These are phyloP conservation scores for Cordyceps tenuipes DNA, from an alignment of 2,329 filamentous ascomycete species.

Conservation along the genomic window DNA sequence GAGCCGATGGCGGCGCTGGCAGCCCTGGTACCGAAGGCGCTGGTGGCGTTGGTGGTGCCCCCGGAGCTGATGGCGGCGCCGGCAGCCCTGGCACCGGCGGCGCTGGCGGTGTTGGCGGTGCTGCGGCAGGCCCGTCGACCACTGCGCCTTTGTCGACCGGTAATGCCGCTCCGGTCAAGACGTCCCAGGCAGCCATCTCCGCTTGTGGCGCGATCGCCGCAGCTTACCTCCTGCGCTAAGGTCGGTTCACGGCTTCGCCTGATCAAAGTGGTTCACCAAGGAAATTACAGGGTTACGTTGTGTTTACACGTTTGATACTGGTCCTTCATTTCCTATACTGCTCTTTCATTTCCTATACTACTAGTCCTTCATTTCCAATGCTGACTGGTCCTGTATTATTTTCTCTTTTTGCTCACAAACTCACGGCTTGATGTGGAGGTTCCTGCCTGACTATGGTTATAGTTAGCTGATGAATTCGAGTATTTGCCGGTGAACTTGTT, in stretches of 20 bases:
- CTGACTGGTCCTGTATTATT: too few species aligned
- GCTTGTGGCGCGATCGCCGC: constrained; percentile 9
- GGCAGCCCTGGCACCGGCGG: neutral
- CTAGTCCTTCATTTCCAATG: too few species aligned
- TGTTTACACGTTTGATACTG: neutral
- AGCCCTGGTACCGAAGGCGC: too few species aligned
- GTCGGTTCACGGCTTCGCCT: too few species aligned
- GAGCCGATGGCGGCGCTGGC: too few species aligned
- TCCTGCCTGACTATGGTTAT: neutral
- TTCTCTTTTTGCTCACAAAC: neutral
- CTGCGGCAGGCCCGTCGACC: neutral
- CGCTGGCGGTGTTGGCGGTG: neutral
- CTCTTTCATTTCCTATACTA: too few species aligned
- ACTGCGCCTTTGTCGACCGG: neutral
- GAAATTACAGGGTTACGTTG: neutral
- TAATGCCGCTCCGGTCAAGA: neutral
- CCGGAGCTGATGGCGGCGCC: too few species aligned
- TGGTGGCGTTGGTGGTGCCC: too few species aligned
- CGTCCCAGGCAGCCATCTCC: neutral
- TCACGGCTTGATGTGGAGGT: neutral
- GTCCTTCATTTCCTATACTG: neutral
- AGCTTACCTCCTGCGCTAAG: constrained; percentile 3
- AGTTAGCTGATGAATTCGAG: neutral
- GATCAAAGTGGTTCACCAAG: neutral
- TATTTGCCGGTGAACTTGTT: too few species aligned